Evolutionary conservation across 192 early-diverging fungal species (phyloP), one percentile per base, ranked within the genome.

Genomic region (Spinellus fusiger): DNA sequence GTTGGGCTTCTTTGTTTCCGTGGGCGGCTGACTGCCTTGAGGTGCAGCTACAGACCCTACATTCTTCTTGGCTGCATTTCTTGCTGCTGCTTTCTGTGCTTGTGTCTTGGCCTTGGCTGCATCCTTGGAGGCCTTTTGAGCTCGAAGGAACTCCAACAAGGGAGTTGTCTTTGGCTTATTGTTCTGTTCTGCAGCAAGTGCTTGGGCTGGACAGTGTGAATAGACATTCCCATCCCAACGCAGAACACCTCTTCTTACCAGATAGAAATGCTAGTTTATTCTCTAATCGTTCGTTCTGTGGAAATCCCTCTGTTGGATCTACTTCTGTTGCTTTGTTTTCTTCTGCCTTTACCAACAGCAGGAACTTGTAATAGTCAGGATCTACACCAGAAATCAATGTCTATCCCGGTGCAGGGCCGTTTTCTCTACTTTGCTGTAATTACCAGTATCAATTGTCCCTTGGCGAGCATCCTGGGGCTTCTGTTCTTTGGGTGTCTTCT

Each of bases 381-480:
- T 92, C 90, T 89, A 64, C 15, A 46, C 25, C n/a, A n/a, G n/a
- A n/a, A n/a, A n/a, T n/a, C n/a, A n/a, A n/a, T n/a, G n/a, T n/a
- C n/a, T n/a, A n/a, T n/a, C n/a, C n/a, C n/a, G n/a, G n/a, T n/a
- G n/a, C n/a, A n/a, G n/a, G n/a, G n/a, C n/a, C n/a, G n/a, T n/a
- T n/a, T n/a, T n/a, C n/a, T n/a, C n/a, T n/a, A n/a, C n/a, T n/a
- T n/a, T 26, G 5, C 23, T 6, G 44, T 2, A 18, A 37, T 47
- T 76, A 89, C 87, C 89, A 54, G 79, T 56, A 28, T 93, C 86
- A 46, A 93, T 89, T 0, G 90, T 92, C 37, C 85, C 88, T 74
- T 86, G 84, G 37, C 84, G 70, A n/a, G 81, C 49, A 56, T 93
- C 89, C 0, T 68, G 28, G 62, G 84, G 80, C 56, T 82, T 80